Conservation (phyloP, 2,329 filamentous ascomycete genomes). For the Xylaria arbuscula region DNA sequence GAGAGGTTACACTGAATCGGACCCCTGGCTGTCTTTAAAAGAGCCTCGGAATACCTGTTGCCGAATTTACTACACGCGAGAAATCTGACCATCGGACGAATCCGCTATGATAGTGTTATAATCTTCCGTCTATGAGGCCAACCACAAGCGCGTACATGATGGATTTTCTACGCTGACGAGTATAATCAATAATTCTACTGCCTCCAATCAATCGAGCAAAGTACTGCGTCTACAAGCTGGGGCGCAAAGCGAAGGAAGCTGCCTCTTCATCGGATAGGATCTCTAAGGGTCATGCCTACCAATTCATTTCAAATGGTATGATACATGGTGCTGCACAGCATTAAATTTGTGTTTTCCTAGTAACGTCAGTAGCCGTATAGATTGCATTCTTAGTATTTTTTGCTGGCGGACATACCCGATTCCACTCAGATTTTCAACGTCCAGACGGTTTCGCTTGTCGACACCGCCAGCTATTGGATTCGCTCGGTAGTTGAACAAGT, state of each 20-base stretch:
- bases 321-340: constrained; percentile 22
- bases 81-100: constrained; percentile 31
- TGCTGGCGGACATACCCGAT: constrained; percentile 81
- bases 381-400: constrained; percentile 54
- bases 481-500: constrained; percentile 96
- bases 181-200: constrained; percentile 7
- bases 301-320: not conserved
- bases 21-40: constrained; percentile 30
- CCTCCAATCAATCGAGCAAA: constrained; percentile 14
- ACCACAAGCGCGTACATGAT: constrained; percentile 17
- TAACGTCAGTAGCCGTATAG: constrained; percentile 39
- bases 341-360: constrained; percentile 50
- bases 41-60: constrained; percentile 44
- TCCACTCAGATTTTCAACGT: constrained; percentile 82
- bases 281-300: not conserved
- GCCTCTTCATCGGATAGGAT: constrained; percentile 9
- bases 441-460: constrained; percentile 79
- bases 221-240: constrained; percentile 14
- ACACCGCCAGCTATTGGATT: constrained; percentile 88
- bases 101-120: constrained; percentile 21
- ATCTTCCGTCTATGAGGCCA: constrained; percentile 10
- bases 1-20: constrained; percentile 29
- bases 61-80: constrained; percentile 43
- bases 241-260: constrained; percentile 5
- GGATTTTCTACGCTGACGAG: constrained; percentile 20